Evolutionary conservation across 2,329 filamentous ascomycete species (phyloP).

Genomic region (Diaporthe helianthi): DNA sequence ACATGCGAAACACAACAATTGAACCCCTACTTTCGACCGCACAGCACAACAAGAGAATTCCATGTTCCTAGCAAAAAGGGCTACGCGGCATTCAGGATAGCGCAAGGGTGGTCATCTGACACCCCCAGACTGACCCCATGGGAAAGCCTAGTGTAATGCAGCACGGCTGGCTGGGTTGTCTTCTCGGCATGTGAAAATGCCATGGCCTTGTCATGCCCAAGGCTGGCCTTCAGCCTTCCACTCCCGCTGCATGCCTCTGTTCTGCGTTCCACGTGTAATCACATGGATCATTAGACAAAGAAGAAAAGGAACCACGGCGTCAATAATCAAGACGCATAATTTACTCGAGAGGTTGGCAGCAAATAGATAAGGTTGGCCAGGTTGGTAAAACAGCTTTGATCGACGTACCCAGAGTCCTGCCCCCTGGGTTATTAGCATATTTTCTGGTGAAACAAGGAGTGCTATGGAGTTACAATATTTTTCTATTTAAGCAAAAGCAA

Average conservation of each 20-base stretch:
- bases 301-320: not conserved
- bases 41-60: not conserved
- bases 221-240: slow-evolving; percentile 1
- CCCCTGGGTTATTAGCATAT: not conserved
- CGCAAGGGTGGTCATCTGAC: slow-evolving; percentile 25
- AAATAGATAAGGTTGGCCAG: not conserved
- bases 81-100: not conserved
- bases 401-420: not conserved
- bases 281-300: not conserved
- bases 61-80: slow-evolving; percentile 3
- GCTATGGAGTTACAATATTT: too few species aligned
- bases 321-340: not conserved
- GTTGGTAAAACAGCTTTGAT: not conserved
- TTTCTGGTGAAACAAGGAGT: too few species aligned
- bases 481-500: not conserved
- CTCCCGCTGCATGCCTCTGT: not conserved
- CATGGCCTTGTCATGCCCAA: not conserved
- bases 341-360: not conserved
- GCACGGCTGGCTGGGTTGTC: not conserved
- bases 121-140: not conserved
- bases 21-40: slow-evolving; percentile 11
- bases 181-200: slow-evolving; percentile 31
- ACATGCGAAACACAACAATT: slow-evolving; percentile 28
- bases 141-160: not conserved
- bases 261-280: not conserved